Evolutionary conservation across 106 monocot genomes (phyloP).

Genomic region (Platanthera guangdongensis): DNA sequence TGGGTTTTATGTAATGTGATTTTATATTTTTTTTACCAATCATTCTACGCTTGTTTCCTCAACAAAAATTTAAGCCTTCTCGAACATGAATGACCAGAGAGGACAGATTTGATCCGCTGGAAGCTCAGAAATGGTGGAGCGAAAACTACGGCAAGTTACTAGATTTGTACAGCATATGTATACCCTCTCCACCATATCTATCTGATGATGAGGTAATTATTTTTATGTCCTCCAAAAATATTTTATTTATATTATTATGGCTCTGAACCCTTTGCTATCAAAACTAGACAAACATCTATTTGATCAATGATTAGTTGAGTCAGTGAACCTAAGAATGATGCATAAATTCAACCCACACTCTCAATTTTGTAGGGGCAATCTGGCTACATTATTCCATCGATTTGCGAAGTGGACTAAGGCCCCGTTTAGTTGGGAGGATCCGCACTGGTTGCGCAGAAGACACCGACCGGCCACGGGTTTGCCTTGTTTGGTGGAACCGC

Average conservation of each 20-base stretch:
- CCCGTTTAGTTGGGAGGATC: too few relatives aligned
- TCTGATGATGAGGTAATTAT: conserved; percentile 33
- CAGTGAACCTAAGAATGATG: not conserved
- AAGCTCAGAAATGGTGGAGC: conserved; percentile 52
- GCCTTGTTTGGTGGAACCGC: too few relatives aligned
- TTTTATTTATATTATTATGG: too few relatives aligned
- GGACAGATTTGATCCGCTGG: conserved; percentile 27
- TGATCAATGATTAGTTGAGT: not conserved
- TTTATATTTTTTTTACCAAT: too few relatives aligned
- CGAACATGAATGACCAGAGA: conserved; percentile 13
- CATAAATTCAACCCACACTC: not conserved
- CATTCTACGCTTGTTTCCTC: not conserved
- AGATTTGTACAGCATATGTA: conserved; percentile 31
- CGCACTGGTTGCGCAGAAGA: too few relatives aligned
- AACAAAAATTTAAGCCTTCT: not conserved
- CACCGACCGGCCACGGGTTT: too few relatives aligned
- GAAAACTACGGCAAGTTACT: conserved; percentile 36
- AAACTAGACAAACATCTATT: not conserved
- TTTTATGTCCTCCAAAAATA: too few relatives aligned
- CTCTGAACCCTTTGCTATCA: not conserved
- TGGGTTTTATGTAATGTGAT: too few relatives aligned
- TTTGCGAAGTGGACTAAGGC: too few relatives aligned
- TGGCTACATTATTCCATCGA: too few relatives aligned
- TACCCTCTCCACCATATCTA: conserved; percentile 16
- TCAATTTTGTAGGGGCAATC: too few relatives aligned